Base-by-base conservation (phyloP, 331 rosid species). In the Pyrus hybrid region DNA sequence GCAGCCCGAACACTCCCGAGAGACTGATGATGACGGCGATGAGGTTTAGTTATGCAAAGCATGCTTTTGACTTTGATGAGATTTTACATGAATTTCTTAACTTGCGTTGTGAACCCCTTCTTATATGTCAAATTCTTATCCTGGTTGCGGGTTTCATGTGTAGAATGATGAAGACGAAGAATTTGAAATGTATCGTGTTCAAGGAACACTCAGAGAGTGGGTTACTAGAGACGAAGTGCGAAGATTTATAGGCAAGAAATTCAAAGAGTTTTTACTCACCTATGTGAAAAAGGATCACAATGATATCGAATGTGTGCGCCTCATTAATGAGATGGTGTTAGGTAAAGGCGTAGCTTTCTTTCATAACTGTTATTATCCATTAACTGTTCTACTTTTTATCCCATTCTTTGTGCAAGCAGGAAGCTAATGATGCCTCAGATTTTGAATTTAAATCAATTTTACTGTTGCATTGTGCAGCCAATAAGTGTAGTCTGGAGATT, bases 171-270 rank as follows among this genome's bases (percentile, higher is more conserved):
- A 84, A 66, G 97, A 85, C 2, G 76, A 61, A 63, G 89, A 85
- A 72, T 85, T 81, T 43, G 96, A 89, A 83, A 93, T 93, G 98
- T 93, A 93, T 80, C 92, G 87, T 13, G 93, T 93, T 58, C 97
- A 93, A 80, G 98, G 98, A 74, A 87, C 98, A 54, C 96, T 93
- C 29, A 77, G 97, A 68, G 98, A 93, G 72, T 91, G 97, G 93
- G 98, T 93, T 78, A 93, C 98, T 51, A 88, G 97, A 82, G 98
- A 93, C 82, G 93, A 85, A 65, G 98, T 93, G 68, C 93, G 97
- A 63, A 93, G 97, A 14, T 93, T 93, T 77, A 89, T 93, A 70
- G 95, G 91, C 79, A 89, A 85, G 74, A 91, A 93, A 74, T 87
- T 84, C 51, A 85, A 80, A 74, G 80, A 83, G 45, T 87, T 87